A percentile compares a stretch with the other conserved stretches of the same genome.
phyloP scores from a whole-genome alignment of 2,329 filamentous ascomycete species.

The Fusarium anthophilum region DNA sequence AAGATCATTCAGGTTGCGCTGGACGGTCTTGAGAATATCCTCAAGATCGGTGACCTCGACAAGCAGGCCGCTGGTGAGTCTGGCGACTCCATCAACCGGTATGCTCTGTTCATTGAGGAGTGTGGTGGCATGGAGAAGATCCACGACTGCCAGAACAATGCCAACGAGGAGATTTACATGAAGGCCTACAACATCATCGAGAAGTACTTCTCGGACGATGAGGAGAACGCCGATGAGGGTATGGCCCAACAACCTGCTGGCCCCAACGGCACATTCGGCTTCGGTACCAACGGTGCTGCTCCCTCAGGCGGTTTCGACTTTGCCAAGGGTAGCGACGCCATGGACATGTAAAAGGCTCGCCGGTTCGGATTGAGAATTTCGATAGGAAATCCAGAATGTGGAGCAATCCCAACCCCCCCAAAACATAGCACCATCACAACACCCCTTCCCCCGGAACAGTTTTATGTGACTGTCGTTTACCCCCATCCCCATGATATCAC shows the following conservation, averaged over 20 bases:
- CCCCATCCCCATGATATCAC: slow-evolving; percentile 45
- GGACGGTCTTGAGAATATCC: slow-evolving; percentile 97
- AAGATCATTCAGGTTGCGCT: slow-evolving; percentile 99
- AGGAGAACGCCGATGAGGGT: slow-evolving; percentile 87
- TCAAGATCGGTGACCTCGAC: slow-evolving; percentile 99
- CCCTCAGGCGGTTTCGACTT: slow-evolving; percentile 94
- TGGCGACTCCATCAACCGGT: slow-evolving; percentile 88
- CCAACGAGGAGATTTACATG: slow-evolving; percentile 99
- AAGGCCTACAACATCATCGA: slow-evolving; percentile 99
- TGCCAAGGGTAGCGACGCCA: slow-evolving; percentile 73
- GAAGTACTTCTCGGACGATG: slow-evolving; percentile 99
- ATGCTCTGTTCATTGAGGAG: slow-evolving; percentile 98
- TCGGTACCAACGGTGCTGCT: slow-evolving; percentile 70
- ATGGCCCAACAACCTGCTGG: slow-evolving; percentile 74
- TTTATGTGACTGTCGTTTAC: slow-evolving; percentile 38
- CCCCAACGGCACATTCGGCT: slow-evolving; percentile 79
- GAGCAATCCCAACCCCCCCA: slow-evolving; percentile 31
- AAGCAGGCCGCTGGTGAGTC: slow-evolving; percentile 85
- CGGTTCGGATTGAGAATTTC: slow-evolving; percentile 5
- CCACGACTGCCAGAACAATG: slow-evolving; percentile 99
- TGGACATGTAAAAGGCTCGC: slow-evolving; percentile 66
- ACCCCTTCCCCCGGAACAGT: slow-evolving; percentile 38
- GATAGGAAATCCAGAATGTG: slow-evolving; percentile 25
- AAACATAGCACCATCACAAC: slow-evolving; percentile 40
- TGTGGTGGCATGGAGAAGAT: slow-evolving; percentile 99